Evolutionary conservation across 192 early-diverging fungal genomes (phyloP), one percentile per base, ranked within the genome.

Genomic region (Coemansia sp.): DNA sequence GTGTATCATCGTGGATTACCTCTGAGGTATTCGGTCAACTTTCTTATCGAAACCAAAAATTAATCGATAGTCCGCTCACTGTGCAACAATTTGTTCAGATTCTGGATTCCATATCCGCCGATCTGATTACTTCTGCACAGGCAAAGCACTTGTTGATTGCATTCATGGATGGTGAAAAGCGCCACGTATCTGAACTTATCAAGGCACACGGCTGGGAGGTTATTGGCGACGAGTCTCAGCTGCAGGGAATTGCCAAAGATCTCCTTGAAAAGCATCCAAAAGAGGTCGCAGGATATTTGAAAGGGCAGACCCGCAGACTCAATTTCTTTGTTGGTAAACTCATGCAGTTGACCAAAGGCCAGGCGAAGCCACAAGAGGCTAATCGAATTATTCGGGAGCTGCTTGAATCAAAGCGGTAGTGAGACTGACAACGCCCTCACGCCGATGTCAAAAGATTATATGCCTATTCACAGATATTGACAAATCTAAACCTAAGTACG

Each of bases 271-370:
- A 32, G 24, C 69, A 80, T 64, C 78, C 70, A 21, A 71, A 73
- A 17, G 70, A 93, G 79, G 88, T 89, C 0, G 65, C 81, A 14
- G 80, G 78, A 9, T 84, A 92, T 42, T 68, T 84, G 66, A 78
- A 74, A 14, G 93, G 92, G 0, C 90, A 92, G 39, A 53, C 76
- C 19, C 87, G 90, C 4, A 57, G 92, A 31, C 72, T 91, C 5
- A 88, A 88, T 29, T 94, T 92, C 82, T 90, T 97, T 67, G 84
- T 94, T 22, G 93, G 93, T 6, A 86, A 93, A 74, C 84, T 91
- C 6, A 93, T 97, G 91, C 80, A 85, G 36, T 74, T 82, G 52
- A 94, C 91, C 6, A 85, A 89, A 75, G 93, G 93, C 17, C 83
- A 88, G 54, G 90, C 90, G 7, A 88, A 93, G 54, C 93, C 95